These are phyloP conservation scores for Penicillium sp. DNA, from an alignment of 2,329 filamentous ascomycete genomes.

Conservation along the genomic window DNA sequence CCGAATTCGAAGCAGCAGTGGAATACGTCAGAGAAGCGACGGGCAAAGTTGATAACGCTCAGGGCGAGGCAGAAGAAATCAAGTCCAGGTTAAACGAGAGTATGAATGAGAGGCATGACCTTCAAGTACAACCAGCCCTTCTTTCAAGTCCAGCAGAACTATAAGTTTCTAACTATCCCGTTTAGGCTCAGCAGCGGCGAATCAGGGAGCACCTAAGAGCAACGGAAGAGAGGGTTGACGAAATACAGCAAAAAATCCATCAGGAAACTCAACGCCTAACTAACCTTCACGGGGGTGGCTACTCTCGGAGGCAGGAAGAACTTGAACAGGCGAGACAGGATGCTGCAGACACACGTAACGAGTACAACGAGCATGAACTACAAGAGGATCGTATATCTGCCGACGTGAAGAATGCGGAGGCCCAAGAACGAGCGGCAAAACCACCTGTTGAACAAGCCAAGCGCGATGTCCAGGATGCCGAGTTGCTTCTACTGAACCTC, in stretches of 20 bases:
- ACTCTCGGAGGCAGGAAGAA: constrained; percentile 64
- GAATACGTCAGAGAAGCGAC: constrained; percentile 51
- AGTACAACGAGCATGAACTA: constrained; percentile 49
- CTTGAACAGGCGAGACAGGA: constrained; percentile 63
- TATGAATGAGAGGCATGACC: constrained; percentile 58
- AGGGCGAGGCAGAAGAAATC: constrained; percentile 53
- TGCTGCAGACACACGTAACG: constrained; percentile 51
- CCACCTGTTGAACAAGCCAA: constrained; percentile 50
- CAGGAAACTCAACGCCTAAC: constrained; percentile 63
- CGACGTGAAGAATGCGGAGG: constrained; percentile 40
- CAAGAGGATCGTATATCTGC: constrained; percentile 41
- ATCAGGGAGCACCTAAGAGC: constrained; percentile 64
- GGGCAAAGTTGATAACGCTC: constrained; percentile 48
- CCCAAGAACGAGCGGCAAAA: constrained; percentile 30
- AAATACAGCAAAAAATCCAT: constrained; percentile 51
- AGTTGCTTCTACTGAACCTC: constrained; percentile 58
- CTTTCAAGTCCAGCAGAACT: not conserved
- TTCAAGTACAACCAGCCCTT: constrained; percentile 48
- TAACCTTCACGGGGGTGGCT: constrained; percentile 71
- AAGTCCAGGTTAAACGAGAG: constrained; percentile 60
- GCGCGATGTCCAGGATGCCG: constrained; percentile 59
- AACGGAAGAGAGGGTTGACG: constrained; percentile 51
- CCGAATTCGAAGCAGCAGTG: constrained; percentile 45
- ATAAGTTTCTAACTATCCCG: constrained; percentile 22
- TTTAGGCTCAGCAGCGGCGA: constrained; percentile 68